Base-by-base conservation (phyloP, 441 rosid species). In the Dalechampia spathulata region DNA sequence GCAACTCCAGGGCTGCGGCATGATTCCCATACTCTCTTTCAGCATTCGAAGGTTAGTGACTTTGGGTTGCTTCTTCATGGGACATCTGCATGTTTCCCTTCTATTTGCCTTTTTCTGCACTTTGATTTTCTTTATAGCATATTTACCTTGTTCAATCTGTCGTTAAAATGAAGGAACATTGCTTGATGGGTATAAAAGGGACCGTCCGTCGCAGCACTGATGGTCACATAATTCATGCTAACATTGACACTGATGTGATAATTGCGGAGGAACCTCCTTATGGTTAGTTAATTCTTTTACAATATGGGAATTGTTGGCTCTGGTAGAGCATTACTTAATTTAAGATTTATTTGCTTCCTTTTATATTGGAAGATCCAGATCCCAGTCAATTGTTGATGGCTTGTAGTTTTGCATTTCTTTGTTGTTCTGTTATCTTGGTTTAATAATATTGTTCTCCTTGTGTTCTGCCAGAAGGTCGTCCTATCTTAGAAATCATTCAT, bases 141-240 rank as follows among this genome's bases (percentile, higher is more conserved):
- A 41, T 34, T 27, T 32, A 26, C 45, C 55, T 61, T 52, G 59
- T 10, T 47, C 65, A 6, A 60, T 48, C 22, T 57, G 32, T 69
- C 47, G 32, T 61, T 60, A 21, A 43, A 48, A 42, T 74, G 72
- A 67, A 93, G 99, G 99, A 90, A 77, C 99, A 93, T 63, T 93
- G 97, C 78, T 74, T 93, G 85, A 90, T 93, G 99, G 99, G 99
- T 60, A 93, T 90, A 67, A 93, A 85, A 73, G 99, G 99, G 72
- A 90, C 99, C 16, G 99, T 93, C 56, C 85, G 99, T 14, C 99
- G 97, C 66, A 93, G 97, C 71, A 87, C 95, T 32, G 97, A 93
- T 46, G 99, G 99, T 59, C 99, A 93, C 68, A 93, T 93, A 60
- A 93, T 93, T 66, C 99, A 93, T 53, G 97, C 99, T 60, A 93